phyloP scores from a whole-genome alignment of 148 eudicot genomes.

The Simmondsia chinensis region DNA sequence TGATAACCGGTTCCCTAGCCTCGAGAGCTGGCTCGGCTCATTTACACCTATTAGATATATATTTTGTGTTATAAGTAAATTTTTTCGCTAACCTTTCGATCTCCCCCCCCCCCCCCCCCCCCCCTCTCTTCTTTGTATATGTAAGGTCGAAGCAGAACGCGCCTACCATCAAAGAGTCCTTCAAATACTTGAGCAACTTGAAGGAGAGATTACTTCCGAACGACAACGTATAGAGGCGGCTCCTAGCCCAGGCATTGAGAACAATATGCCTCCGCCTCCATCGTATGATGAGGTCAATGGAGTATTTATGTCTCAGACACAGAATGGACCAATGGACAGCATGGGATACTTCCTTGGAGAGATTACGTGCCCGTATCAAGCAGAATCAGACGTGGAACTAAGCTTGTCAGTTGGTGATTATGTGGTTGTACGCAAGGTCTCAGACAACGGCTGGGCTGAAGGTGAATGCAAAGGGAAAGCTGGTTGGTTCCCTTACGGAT shows the following conservation, averaged over 20 bases:
- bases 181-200: constrained; percentile 85
- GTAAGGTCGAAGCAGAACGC: constrained; percentile 86
- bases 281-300: constrained; percentile 76
- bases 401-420: constrained; percentile 73
- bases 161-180: constrained; percentile 87
- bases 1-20: too few relatives aligned
- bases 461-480: constrained; percentile 99
- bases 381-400: constrained; percentile 76
- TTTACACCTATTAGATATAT: too few relatives aligned
- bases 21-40: too few relatives aligned
- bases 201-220: constrained; percentile 92
- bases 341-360: constrained; percentile 89
- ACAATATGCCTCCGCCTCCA: constrained; percentile 70
- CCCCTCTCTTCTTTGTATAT: constrained; percentile 6
- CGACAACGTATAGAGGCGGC: constrained; percentile 93
- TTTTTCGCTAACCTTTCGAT: constrained; percentile 4
- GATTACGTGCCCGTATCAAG: constrained; percentile 70
- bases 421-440: constrained; percentile 82
- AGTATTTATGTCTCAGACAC: constrained; percentile 42
- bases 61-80: too few relatives aligned
- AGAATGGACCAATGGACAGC: constrained; percentile 73
- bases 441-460: constrained; percentile 95
- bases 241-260: constrained; percentile 53
- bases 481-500: constrained; percentile 90
- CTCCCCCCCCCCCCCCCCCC: constrained; percentile 3